phyloP scores from a whole-genome alignment of 116 monocot species.

The Trichopus zeylanicus region DNA sequence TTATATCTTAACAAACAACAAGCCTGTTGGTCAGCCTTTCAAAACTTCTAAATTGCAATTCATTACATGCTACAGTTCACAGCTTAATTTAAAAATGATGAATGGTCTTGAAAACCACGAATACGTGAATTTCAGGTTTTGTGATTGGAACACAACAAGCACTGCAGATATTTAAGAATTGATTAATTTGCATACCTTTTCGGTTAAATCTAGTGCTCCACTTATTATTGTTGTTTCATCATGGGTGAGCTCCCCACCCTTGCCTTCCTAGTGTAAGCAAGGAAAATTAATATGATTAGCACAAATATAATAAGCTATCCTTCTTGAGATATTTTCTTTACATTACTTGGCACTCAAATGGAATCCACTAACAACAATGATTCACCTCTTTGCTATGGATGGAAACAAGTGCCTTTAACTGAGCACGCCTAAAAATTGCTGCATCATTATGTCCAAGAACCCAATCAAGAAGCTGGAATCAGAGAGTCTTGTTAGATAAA shows the following conservation, averaged over 20 bases:
- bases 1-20: too few species aligned
- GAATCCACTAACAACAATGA: background rate
- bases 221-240: constrained; percentile 99
- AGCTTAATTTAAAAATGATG: too few species aligned
- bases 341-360: background rate
- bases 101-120: background rate
- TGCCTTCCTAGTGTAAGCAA: constrained; percentile 66
- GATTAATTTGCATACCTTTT: constrained; percentile 56
- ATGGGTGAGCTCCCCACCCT: constrained; percentile 98
- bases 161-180: background rate
- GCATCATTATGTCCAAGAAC: constrained; percentile 92
- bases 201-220: constrained; percentile 96
- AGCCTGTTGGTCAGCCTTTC: too few species aligned
- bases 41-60: too few species aligned
- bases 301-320: background rate
- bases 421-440: constrained; percentile 94
- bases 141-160: background rate
- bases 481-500: background rate
- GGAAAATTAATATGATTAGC: background rate
- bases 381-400: constrained; percentile 94
- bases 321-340: too few species aligned
- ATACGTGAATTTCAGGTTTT: background rate
- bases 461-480: constrained; percentile 69
- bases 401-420: constrained; percentile 91
- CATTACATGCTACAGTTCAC: too few species aligned